Base-by-base conservation (phyloP, 257 asterid genomes). In the Nicotiana attenuata region DNA sequence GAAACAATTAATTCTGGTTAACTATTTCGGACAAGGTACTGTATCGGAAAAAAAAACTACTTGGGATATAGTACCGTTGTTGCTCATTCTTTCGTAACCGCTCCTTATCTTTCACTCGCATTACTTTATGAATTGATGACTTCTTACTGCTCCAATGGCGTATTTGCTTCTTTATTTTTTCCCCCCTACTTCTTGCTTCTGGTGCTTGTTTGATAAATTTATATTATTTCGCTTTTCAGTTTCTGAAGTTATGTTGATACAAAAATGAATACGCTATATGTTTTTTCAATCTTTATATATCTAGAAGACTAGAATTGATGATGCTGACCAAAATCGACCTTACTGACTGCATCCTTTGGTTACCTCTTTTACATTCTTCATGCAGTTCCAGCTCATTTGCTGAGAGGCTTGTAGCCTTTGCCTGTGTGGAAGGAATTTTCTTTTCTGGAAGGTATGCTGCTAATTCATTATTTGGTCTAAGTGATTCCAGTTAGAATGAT, bases 391-490 rank as follows among this genome's bases (percentile, higher is more conserved):
- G 86, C 83, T 85, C 96, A 22, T 94, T 94, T 82, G 93, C 93
- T 3, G 97, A 94, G 91, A 90, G 98, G 71, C 91, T 94, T 6
- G 88, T 94, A 22, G 98, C 97, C 66, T 90, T 94, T 85, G 96
- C 98, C 57, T 92, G 98, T 77, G 88, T 91, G 10, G 98, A 94
- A 88, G 97, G 98, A 83, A 94, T 92, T 86, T 94, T 92, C 91
- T 94, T 92, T 89, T 92, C 93, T 1, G 96, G 97, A 78, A 94
- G 95, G 97, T 92, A 90, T 63, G 35, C n/a, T 79, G n/a, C 81
- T 50, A 60, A 64, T 6, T 73, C 79, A 50, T 47, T 47, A 7
- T 50, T 71, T 73, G 52, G 41, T 50, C 24, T 73, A 14, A 2
- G 15, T 7, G 24, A 24, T 24, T 73, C 79, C 41, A 47, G 9